Percentiles rank a stretch among this genome's conserved stretches.
These are phyloP conservation scores for Cordia subcordata DNA, from an alignment of 257 asterid species.

Conservation along the genomic window DNA sequence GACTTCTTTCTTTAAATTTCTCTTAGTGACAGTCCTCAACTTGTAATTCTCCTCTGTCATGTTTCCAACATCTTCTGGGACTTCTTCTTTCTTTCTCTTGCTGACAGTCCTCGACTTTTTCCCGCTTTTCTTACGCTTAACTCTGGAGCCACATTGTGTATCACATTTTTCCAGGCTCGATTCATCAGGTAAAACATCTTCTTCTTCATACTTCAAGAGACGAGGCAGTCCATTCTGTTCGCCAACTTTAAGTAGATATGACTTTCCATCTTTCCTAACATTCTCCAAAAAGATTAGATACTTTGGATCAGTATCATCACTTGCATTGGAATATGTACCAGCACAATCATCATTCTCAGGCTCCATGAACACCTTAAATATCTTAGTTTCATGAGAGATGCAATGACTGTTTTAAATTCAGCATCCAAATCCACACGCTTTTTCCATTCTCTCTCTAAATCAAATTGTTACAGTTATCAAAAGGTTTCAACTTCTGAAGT, in stretches of 20 bases:
- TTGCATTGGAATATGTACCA: neutral
- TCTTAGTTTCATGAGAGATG: neutral
- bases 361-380: neutral
- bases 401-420: neutral
- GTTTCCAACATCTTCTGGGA: too few relatives aligned
- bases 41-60: neutral
- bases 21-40: constrained; percentile 1
- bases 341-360: neutral
- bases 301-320: constrained; percentile 16
- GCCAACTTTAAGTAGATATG: constrained; percentile 16
- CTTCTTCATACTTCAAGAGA: constrained; percentile 13
- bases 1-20: too few relatives aligned
- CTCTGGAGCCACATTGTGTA: neutral
- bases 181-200: constrained; percentile 9
- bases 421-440: neutral
- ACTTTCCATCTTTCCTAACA: constrained; percentile 5
- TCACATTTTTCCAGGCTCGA: neutral
- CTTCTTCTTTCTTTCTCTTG: neutral
- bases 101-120: neutral
- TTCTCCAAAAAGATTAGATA: constrained; percentile 13
- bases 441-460: neutral
- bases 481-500: too few relatives aligned
- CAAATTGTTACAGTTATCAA: too few relatives aligned
- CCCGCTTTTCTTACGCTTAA: neutral
- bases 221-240: constrained; percentile 11